Evolutionary conservation across 805 yeast species (phyloP), one percentile per base, ranked within the genome.

Genomic region (Candida peoriensis): DNA sequence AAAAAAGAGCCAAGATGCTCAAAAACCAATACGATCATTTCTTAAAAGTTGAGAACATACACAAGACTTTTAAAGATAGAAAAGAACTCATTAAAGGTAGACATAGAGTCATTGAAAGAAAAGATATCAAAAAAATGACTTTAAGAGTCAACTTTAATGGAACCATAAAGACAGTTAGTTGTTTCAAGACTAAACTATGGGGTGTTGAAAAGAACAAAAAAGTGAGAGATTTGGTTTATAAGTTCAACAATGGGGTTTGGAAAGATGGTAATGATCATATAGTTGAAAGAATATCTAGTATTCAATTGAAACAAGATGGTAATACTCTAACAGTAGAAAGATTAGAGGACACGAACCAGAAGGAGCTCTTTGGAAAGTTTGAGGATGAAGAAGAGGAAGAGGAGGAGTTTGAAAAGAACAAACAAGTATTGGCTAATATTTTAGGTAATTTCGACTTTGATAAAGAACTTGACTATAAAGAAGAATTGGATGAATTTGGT

Each of bases 131-230:
- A 36, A 63, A 36, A 28, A 72, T 79, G 43, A 79, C 94, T 0
- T 66, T 85, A 43, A 69, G 97, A 46, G 69, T 81, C 3, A 66
- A 64, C 41, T 68, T 73, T 39, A 76, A 72, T 48, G 86, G 80
- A 6, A 71, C 60, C 30, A 59, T 75, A 34, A 78, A 74, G 56
- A 64, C 66, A 5, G 59, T 82, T 37, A 74, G 74, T 47, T 65
- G 80, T 45, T 72, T 70, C 47, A 87, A 88, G 60, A 76, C 80
- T 21, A 88, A 88, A 54, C 68, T 93, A 26, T 90, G 98, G 98
- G 97, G 97, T 4, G 70, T 76, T 41, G 88, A 83, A 45, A 84
- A 83, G 61, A 70, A 74, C 43, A 80, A 73, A 48, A 64, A 69
- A 3, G 55, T 69, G 3, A 68, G 70, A 22, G 93, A 81, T 46